Evolutionary conservation across 1,284 basidiomycete genomes (phyloP).

Genomic region (Xanthoconium separans): DNA sequence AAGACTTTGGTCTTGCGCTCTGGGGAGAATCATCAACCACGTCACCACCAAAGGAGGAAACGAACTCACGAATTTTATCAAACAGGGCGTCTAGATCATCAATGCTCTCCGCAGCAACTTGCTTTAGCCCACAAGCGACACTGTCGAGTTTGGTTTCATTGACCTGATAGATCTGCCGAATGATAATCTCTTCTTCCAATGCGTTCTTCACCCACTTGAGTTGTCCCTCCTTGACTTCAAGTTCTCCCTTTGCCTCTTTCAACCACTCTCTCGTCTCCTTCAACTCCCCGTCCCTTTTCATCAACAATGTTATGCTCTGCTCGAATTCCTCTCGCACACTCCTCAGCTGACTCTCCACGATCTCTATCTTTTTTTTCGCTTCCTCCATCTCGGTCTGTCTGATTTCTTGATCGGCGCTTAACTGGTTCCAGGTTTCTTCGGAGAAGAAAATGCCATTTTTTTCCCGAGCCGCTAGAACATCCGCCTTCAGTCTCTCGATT

Average conservation of each 20-base stretch:
- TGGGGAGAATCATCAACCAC: conserved; percentile 32
- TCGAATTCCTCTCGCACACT: conserved; percentile 89
- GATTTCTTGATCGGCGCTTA: conserved; percentile 75
- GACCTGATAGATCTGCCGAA: conserved; percentile 73
- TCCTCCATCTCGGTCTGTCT: conserved; percentile 77
- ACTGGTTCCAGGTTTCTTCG: conserved; percentile 84
- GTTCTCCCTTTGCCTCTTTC: conserved; percentile 50
- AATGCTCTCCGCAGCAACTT: conserved; percentile 66
- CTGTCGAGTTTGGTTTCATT: conserved; percentile 73
- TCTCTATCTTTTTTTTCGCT: conserved; percentile 77
- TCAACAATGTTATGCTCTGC: conserved; percentile 76
- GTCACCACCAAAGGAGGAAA: neutral
- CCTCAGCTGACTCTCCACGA: conserved; percentile 79
- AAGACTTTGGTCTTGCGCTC: conserved; percentile 77
- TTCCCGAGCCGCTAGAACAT: conserved; percentile 86
- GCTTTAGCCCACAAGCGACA: conserved; percentile 70
- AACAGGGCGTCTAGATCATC: conserved; percentile 75
- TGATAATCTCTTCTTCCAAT: conserved; percentile 74
- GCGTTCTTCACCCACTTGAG: conserved; percentile 54
- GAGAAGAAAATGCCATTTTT: conserved; percentile 95
- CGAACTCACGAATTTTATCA: conserved; percentile 74
- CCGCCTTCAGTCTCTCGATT: conserved; percentile 91
- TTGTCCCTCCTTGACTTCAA: conserved; percentile 55
- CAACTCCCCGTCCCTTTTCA: conserved; percentile 74
- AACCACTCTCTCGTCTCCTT: conserved; percentile 62